Conservation (phyloP, 2,329 filamentous ascomycete genomes). For the Fusarium verticillioides region DNA sequence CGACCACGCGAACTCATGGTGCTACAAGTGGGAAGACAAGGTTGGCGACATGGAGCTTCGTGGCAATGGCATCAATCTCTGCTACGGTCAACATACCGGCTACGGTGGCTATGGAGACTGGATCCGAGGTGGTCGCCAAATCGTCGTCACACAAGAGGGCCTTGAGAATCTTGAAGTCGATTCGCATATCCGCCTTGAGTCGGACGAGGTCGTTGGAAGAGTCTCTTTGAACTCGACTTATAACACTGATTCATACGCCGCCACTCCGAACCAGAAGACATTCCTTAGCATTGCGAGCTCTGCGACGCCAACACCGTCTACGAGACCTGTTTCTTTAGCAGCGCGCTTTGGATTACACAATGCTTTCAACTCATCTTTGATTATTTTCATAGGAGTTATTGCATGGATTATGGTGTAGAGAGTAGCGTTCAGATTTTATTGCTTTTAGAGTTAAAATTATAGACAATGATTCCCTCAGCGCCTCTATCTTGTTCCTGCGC, state of each 20-base stretch:
- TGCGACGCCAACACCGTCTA: background rate
- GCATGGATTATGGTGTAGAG: conserved; percentile 7
- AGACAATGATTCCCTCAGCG: background rate
- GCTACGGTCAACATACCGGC: conserved; percentile 74
- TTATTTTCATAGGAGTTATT: background rate
- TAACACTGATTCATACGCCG: conserved; percentile 64
- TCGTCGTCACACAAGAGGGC: conserved; percentile 59
- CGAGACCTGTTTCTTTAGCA: background rate
- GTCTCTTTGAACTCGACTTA: conserved; percentile 70
- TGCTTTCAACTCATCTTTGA: background rate
- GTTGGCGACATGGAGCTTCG: conserved; percentile 59
- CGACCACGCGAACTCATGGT: conserved; percentile 73
- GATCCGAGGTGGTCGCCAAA: conserved; percentile 69
- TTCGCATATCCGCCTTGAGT: conserved; percentile 71
- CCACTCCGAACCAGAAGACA: conserved; percentile 53
- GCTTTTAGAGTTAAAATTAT: background rate
- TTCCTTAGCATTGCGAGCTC: conserved; percentile 1
- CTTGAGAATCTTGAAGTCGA: conserved; percentile 57
- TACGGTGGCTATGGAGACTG: conserved; percentile 76
- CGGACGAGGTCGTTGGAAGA: conserved; percentile 60
- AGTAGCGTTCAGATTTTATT: background rate
- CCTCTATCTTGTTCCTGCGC: background rate
- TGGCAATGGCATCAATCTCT: conserved; percentile 60
- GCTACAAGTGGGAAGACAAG: conserved; percentile 59
- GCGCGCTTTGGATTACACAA: background rate